Conservation (phyloP, 768 basidiomycete genomes). For the Pisolithus orientalis region DNA sequence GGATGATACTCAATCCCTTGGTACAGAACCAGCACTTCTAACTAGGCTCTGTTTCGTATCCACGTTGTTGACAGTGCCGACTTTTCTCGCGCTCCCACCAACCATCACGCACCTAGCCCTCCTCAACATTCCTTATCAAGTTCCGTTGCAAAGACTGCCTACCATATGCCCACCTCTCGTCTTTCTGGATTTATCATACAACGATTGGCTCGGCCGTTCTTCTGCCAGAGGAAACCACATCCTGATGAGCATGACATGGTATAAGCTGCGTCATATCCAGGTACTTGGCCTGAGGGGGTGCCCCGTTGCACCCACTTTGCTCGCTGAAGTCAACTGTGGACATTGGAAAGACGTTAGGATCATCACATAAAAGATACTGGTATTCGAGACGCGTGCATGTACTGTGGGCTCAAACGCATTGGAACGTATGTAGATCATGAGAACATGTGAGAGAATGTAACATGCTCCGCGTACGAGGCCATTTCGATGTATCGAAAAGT, state of each 20-base stretch:
- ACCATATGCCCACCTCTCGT: constrained; percentile 54
- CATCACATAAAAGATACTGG: constrained; percentile 27
- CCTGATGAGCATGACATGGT: constrained; percentile 53
- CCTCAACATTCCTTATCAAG: constrained; percentile 40
- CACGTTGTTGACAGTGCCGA: constrained; percentile 36
- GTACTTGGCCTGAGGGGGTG: constrained; percentile 55
- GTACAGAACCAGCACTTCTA: constrained; percentile 32
- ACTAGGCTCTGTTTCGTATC: constrained; percentile 48
- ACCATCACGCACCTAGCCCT: constrained; percentile 61
- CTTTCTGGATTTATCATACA: constrained; percentile 65
- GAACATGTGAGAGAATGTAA: not conserved
- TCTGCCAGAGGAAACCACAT: constrained; percentile 27
- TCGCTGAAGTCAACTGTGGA: constrained; percentile 46
- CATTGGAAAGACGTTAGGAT: constrained; percentile 62
- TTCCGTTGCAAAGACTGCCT: constrained; percentile 54
- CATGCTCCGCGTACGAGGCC: constrained; percentile 10
- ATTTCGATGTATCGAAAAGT: constrained; percentile 7
- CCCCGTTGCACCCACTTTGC: constrained; percentile 35
- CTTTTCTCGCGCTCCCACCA: constrained; percentile 49
- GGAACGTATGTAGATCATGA: constrained; percentile 17
- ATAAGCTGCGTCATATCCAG: constrained; percentile 44
- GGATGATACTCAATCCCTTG: constrained; percentile 31
- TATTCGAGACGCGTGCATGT: constrained; percentile 8
- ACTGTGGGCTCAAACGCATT: constrained; percentile 16
- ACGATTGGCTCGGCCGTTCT: constrained; percentile 35